Evolutionary conservation across 1,284 basidiomycete genomes (phyloP), one percentile per base, ranked within the genome.

Genomic region (Athelia sp.): DNA sequence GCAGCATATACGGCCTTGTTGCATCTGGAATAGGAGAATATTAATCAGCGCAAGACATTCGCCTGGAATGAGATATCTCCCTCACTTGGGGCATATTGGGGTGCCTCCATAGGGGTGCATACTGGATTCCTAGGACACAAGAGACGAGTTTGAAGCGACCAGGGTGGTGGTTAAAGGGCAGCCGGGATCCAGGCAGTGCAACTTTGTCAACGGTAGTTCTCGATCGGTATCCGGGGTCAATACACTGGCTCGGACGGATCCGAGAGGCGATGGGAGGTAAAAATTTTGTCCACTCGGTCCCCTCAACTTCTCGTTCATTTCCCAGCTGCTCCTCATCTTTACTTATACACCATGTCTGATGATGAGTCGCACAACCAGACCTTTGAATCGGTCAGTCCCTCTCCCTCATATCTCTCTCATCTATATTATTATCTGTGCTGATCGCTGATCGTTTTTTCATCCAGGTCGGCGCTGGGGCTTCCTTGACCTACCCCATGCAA

Each of bases 401-500:
- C 52, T 44, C 45, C 52, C 45, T 43, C 47, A 40, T 11, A 38
- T 45, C 23, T 47, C 52, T 51, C 45, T 45, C 58, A 48, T 50
- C 51, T 18, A 53, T 43, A 36, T 17, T 47, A n/a, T 53, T 17
- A 24, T 43, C 42, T 32, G 49, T 32, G 10, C 54, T 50, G 49
- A 55, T 56, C 54, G 38, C 21, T 56, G 52, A 66, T 35, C 50
- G 52, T 62, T 58, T 29, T 17, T 47, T 56, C 42, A 18, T 55
- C 26, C 53, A 87, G 83, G 81, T 80, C 63, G 76, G 66, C 65
- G 84, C 93, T 63, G 90, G 90, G 61, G 93, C 93, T 66, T 94
- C 93, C 61, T 64, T 74, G 69, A 96, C 93, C 70, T 95, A 71
- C 81, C 90, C 92, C 63, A 93, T 89, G 88, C 93, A 98, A 81